Conservation (phyloP, 2,329 filamentous ascomycete genomes). For the Penicillium sp. region DNA sequence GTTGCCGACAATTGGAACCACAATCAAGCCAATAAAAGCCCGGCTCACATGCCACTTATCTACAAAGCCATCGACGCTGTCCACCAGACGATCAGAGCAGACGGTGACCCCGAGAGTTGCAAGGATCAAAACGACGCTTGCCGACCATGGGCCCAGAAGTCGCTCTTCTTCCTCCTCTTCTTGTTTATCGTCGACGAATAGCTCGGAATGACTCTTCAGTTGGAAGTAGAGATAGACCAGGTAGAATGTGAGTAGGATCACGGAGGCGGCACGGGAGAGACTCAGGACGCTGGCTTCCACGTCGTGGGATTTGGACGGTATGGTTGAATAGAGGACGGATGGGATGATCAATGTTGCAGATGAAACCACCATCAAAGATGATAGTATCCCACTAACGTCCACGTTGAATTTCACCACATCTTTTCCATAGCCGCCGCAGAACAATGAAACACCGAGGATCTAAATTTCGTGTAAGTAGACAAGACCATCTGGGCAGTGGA, state of each 20-base stretch:
- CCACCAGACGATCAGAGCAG: constrained; percentile 46
- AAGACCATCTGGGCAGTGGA: background rate
- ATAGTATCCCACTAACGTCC: constrained; percentile 79
- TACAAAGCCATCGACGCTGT: constrained; percentile 56
- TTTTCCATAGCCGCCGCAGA: constrained; percentile 72
- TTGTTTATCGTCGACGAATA: constrained; percentile 17
- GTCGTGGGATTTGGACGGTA: constrained; percentile 5
- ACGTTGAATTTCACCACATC: constrained; percentile 79
- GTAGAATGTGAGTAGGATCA: constrained; percentile 56
- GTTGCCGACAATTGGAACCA: constrained; percentile 59
- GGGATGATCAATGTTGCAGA: constrained; percentile 79
- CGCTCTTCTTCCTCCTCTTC: constrained; percentile 16
- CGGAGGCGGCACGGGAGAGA: constrained; percentile 54
- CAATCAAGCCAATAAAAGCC: constrained; percentile 58
- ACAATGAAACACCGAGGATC: constrained; percentile 82
- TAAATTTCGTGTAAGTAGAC: background rate
- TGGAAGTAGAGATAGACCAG: constrained; percentile 57
- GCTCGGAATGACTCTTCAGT: constrained; percentile 36
- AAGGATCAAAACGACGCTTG: constrained; percentile 20
- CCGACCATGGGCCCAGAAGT: constrained; percentile 13
- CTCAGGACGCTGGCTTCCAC: constrained; percentile 16
- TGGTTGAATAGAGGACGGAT: constrained; percentile 20
- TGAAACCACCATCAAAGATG: constrained; percentile 70
- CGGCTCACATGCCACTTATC: constrained; percentile 53
- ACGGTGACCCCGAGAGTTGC: constrained; percentile 21